Conservation (phyloP, 345 rosid species). For the Turritis glabra region DNA sequence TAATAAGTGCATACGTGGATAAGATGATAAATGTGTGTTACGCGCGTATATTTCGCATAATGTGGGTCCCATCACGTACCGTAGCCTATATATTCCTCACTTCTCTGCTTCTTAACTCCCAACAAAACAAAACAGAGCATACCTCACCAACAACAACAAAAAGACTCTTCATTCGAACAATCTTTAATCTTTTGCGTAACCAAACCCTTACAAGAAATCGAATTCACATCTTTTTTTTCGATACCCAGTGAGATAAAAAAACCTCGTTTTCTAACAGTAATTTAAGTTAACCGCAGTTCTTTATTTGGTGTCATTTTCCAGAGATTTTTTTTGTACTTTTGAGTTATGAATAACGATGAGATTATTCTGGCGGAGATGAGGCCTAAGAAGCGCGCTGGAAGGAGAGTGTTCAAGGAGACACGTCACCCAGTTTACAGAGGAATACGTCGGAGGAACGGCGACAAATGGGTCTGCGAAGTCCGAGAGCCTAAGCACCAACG, state of each 20-base stretch:
- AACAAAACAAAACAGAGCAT: slow-evolving; percentile 21
- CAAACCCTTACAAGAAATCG: neutral
- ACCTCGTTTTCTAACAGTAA: neutral
- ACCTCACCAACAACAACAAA: too few species aligned
- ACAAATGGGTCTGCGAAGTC: slow-evolving; percentile 78
- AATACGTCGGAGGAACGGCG: slow-evolving; percentile 51
- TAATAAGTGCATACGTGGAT: neutral
- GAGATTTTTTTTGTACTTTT: neutral
- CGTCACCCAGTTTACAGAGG: slow-evolving; percentile 80
- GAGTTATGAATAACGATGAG: slow-evolving; percentile 37
- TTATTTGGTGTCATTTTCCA: neutral
- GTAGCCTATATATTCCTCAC: slow-evolving; percentile 18
- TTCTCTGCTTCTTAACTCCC: slow-evolving; percentile 35
- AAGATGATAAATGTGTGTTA: slow-evolving; percentile 9
- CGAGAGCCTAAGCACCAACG: slow-evolving; percentile 59
- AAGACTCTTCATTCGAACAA: neutral
- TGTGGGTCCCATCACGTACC: slow-evolving; percentile 26
- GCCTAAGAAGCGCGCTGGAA: slow-evolving; percentile 72
- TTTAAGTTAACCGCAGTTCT: neutral
- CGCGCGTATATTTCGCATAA: slow-evolving; percentile 22
- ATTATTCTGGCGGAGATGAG: slow-evolving; percentile 48
- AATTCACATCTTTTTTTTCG: neutral
- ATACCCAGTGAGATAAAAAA: neutral
- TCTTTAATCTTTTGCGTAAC: neutral
- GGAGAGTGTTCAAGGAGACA: slow-evolving; percentile 65